Evolutionary conservation across 768 basidiomycete genomes (phyloP).

Genomic region (Zangia roseola): DNA sequence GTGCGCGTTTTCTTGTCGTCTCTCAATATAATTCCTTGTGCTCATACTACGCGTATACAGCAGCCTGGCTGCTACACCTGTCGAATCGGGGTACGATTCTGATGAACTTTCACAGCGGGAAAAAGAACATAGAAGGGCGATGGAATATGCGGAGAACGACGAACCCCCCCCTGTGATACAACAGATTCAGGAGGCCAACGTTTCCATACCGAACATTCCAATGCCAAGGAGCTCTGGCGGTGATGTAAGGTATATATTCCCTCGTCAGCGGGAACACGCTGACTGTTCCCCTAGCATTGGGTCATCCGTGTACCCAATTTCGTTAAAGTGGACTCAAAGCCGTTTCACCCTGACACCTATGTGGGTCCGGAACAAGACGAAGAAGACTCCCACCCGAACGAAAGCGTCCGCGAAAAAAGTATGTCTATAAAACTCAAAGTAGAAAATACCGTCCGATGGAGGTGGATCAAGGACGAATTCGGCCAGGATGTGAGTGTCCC

Average conservation of each 20-base stretch:
- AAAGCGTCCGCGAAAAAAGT: slow-evolving; percentile 70
- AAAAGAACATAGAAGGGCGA: slow-evolving; percentile 54
- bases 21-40: slow-evolving; percentile 9
- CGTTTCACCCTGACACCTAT: slow-evolving; percentile 87
- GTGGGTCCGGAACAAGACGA: slow-evolving; percentile 79
- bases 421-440: slow-evolving; percentile 86
- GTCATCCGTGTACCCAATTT: slow-evolving; percentile 93
- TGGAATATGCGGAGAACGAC: slow-evolving; percentile 85
- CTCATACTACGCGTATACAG: slow-evolving; percentile 22
- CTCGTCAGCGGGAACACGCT: slow-evolving; percentile 2
- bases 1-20: slow-evolving; percentile 30
- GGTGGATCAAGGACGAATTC: slow-evolving; percentile 78
- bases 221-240: slow-evolving; percentile 78
- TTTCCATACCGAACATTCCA: slow-evolving; percentile 85
- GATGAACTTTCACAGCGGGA: slow-evolving; percentile 66
- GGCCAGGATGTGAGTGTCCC: slow-evolving; percentile 68
- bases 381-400: slow-evolving; percentile 54
- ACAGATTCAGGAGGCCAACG: slow-evolving; percentile 62
- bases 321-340: slow-evolving; percentile 83
- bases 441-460: slow-evolving; percentile 94
- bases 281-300: slow-evolving; percentile 57
- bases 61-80: slow-evolving; percentile 38
- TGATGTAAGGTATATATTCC: slow-evolving; percentile 54
- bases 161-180: slow-evolving; percentile 55
- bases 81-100: slow-evolving; percentile 52